phyloP scores from a whole-genome alignment of 148 eudicot species.

The Rhododendron kiyosumense region DNA sequence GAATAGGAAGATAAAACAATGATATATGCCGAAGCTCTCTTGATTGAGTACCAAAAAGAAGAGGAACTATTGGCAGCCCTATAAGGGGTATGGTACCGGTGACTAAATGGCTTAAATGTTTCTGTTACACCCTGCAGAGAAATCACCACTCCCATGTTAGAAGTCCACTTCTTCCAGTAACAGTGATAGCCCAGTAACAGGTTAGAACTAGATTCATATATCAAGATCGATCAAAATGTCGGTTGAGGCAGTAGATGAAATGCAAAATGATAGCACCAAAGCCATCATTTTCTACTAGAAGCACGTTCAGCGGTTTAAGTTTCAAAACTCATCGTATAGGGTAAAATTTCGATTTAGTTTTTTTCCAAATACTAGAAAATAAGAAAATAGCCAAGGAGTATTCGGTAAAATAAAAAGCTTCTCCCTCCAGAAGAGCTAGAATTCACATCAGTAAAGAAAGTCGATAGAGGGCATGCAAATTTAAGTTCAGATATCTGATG shows the following conservation, averaged over 20 bases:
- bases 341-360: neutral
- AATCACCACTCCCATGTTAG: neutral
- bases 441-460: neutral
- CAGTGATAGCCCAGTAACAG: neutral
- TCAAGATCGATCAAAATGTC: neutral
- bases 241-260: neutral
- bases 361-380: neutral
- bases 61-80: slow-evolving; percentile 34
- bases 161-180: neutral
- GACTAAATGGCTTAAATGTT: slow-evolving; percentile 44
- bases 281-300: neutral
- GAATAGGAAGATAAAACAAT: slow-evolving; percentile 44
- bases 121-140: slow-evolving; percentile 37
- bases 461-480: neutral
- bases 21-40: slow-evolving; percentile 39
- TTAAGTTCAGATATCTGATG: neutral
- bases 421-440: neutral
- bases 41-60: slow-evolving; percentile 45
- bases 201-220: neutral
- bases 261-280: neutral
- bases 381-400: neutral
- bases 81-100: slow-evolving; percentile 39
- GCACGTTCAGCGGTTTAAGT: neutral
- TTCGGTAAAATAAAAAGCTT: neutral
- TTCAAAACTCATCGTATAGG: neutral